Base-by-base conservation (phyloP, 1,139 yeast species). In the Geotrichum phurueaensis region DNA sequence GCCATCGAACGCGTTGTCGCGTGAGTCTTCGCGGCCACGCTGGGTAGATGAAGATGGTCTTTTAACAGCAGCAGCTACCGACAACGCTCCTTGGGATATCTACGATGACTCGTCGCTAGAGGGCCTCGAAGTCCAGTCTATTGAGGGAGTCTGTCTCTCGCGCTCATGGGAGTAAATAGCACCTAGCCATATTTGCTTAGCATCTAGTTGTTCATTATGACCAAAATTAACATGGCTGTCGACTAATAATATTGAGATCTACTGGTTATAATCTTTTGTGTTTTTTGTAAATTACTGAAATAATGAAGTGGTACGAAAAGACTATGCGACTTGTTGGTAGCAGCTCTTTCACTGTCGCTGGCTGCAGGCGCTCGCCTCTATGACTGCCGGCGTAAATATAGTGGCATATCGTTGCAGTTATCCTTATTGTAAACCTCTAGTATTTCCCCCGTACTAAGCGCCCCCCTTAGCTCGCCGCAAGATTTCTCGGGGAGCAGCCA, bases 41-140 rank as follows among this genome's bases (percentile, higher is more conserved):
- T 39, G 47, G 47, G 18, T 39, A n/a, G 22, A 39, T 15, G 22
- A n/a, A 3, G 47, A n/a, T 39, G 47, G 20, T 5, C 5, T 22
- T n/a, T n/a, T 39, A 9, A 33, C 39, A 13, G 5, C 39, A n/a
- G 3, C 47, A n/a, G n/a, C n/a, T 10, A 7, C 47, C 9, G 18
- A 13, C 18, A n/a, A n/a, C 20, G 5, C 47, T 39, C 10, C 47
- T 22, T 60, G 63, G 61, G 61, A 60, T 39, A 51, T 61, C 12
- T 60, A 51, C 29, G 57, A 60, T 22, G 63, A 58, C 39, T 61
- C 61, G 9, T 60, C 58, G 3, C 45, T 60, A 25, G 61, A 60
- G n/a, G 59, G 61, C 20, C 33, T 58, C 15, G 57, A 49, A 4
- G 55, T 60, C 25, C 63, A 60, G 47, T 54, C 54, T 9, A 58